Percentiles rank a stretch among this genome's conserved stretches.
Conservation (phyloP, 805 yeast species). For the Cyberlindnera mrakii region DNA sequence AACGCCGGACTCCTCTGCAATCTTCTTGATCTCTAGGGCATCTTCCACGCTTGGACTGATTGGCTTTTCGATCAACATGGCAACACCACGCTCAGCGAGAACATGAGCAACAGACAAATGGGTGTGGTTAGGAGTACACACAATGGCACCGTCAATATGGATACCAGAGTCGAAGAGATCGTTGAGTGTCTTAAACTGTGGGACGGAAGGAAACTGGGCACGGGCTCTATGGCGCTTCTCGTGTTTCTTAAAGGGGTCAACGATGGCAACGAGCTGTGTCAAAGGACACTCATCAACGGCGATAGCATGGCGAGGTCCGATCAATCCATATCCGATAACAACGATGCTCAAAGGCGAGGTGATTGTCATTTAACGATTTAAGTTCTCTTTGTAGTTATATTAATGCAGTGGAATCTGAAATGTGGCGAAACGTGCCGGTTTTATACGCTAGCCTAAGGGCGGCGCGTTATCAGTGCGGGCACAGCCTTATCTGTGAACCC, state of each 20-base stretch:
- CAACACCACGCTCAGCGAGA: conserved; percentile 6
- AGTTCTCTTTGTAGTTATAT: not conserved
- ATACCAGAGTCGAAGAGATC: conserved; percentile 4
- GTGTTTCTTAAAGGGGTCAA: conserved; percentile 10
- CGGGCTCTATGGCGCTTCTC: conserved; percentile 5
- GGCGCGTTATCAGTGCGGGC: too few species aligned
- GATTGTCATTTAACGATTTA: conserved; percentile 2
- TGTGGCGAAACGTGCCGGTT: not conserved
- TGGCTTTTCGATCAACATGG: conserved; percentile 16
- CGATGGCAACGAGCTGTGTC: conserved; percentile 10
- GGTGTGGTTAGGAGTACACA: conserved; percentile 18
- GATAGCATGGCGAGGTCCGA: conserved; percentile 16
- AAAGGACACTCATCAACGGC: conserved; percentile 11
- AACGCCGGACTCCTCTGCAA: conserved; percentile 5
- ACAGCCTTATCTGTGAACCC: too few species aligned
- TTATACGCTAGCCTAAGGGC: not conserved
- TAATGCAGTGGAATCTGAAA: not conserved
- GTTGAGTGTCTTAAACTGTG: conserved; percentile 5
- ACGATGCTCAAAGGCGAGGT: conserved; percentile 8
- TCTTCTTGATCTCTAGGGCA: conserved; percentile 6
- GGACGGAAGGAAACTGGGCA: conserved; percentile 5
- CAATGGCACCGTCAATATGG: conserved; percentile 14
- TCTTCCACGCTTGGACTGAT: conserved; percentile 12
- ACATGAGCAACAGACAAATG: conserved; percentile 8
- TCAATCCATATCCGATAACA: conserved; percentile 15